A percentile compares a stretch with the other conserved stretches of the same genome.
phyloP scores from a whole-genome alignment of 148 eudicot genomes.

The Pouteria glomerata region DNA sequence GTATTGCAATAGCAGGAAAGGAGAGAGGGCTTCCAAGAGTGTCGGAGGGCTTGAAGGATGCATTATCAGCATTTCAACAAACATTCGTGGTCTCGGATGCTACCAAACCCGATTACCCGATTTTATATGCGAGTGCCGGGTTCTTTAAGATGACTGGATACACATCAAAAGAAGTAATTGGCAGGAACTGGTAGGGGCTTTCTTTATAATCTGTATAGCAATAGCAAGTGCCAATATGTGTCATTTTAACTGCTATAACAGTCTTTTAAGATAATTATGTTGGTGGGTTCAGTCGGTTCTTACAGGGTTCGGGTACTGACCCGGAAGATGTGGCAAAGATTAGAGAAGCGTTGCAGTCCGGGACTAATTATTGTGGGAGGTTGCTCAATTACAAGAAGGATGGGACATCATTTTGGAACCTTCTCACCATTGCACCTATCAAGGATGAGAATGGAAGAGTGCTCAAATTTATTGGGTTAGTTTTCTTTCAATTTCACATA shows the following conservation, averaged over 20 bases:
- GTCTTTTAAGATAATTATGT: too few relatives aligned
- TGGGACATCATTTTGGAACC: conserved; percentile 93
- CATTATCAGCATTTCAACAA: conserved; percentile 84
- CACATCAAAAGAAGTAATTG: conserved; percentile 81
- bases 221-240: too few relatives aligned
- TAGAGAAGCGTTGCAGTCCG: conserved; percentile 61
- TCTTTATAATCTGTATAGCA: too few relatives aligned
- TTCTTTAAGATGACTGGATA: conserved; percentile 97
- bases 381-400: conserved; percentile 94
- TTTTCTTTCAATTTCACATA: too few relatives aligned
- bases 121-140: conserved; percentile 93
- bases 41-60: conserved; percentile 83
- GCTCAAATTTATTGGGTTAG: conserved; percentile 86
- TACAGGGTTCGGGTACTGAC: conserved; percentile 84
- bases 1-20: conserved; percentile 17
- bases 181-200: conserved; percentile 69
- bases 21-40: conserved; percentile 62
- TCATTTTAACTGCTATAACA: too few relatives aligned
- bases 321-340: conserved; percentile 88
- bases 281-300: conserved; percentile 77
- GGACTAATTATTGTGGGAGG: conserved; percentile 84
- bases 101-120: conserved; percentile 73
- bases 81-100: conserved; percentile 98
- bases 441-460: conserved; percentile 83
- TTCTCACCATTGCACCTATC: conserved; percentile 86